phyloP scores from a whole-genome alignment of 768 basidiomycete genomes.

The Mrakia gelida region DNA sequence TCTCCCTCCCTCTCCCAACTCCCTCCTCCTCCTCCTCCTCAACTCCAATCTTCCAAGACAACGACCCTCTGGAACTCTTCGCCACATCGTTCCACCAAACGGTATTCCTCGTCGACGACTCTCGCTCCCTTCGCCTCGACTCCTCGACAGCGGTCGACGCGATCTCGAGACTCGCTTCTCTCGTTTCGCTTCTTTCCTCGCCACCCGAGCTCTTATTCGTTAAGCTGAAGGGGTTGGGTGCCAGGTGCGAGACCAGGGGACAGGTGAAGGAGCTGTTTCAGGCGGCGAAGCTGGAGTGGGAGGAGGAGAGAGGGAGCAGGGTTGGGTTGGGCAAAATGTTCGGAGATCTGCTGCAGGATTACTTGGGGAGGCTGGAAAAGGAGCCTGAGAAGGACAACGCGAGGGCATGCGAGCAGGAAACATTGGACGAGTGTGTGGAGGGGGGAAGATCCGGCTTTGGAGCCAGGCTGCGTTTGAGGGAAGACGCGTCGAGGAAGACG shows the following conservation, averaged over 20 bases:
- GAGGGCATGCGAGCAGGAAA: neutral
- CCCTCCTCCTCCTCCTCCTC: neutral
- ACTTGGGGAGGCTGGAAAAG: no score
- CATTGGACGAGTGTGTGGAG: no score
- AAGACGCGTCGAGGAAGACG: neutral
- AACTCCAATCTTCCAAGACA: neutral
- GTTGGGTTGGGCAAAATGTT: neutral
- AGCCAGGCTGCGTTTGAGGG: neutral
- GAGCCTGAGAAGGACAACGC: neutral
- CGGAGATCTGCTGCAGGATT: no score
- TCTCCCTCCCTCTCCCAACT: neutral
- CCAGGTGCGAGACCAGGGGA: neutral
- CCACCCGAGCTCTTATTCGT: neutral
- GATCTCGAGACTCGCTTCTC: constrained; percentile 13
- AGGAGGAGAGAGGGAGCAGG: neutral
- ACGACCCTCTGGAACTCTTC: neutral
- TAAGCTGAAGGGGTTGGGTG: neutral
- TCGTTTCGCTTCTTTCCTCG: neutral
- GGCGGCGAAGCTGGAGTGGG: neutral
- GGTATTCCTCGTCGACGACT: constrained; percentile 16
- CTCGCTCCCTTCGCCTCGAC: neutral
- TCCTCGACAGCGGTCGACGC: neutral
- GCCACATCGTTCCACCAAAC: neutral
- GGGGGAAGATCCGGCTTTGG: neutral
- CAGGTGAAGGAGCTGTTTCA: constrained; percentile 16